phyloP scores from a whole-genome alignment of 1,284 basidiomycete genomes.

The Fomitiporia mediterranea region DNA sequence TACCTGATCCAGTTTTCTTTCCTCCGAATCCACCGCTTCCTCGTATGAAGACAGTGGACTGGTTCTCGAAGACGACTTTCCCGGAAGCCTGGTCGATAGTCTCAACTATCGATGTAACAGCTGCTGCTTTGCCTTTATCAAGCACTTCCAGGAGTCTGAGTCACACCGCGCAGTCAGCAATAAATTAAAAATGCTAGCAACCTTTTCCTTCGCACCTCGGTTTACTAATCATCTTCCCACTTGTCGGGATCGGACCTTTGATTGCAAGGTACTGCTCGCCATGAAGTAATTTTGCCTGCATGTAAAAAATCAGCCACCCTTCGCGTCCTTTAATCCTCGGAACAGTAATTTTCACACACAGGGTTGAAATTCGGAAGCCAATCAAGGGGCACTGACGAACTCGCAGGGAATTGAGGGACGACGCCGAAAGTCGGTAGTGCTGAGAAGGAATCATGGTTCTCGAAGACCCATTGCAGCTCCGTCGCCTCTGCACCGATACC shows the following conservation, averaged over 20 bases:
- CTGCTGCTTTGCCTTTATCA: conserved; percentile 90
- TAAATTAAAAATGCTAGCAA: not conserved
- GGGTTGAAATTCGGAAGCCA: conserved; percentile 96
- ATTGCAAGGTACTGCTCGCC: conserved; percentile 96
- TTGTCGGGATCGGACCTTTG: conserved; percentile 84
- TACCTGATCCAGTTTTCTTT: conserved; percentile 78
- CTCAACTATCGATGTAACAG: conserved; percentile 75
- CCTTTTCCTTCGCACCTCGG: conserved; percentile 46
- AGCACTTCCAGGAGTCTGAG: conserved; percentile 73
- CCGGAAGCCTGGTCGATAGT: conserved; percentile 80
- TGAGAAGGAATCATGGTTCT: conserved; percentile 83
- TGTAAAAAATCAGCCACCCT: conserved; percentile 22
- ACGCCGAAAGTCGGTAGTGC: conserved; percentile 94
- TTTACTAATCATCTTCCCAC: conserved; percentile 77
- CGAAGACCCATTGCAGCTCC: conserved; percentile 90
- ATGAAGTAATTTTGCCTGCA: conserved; percentile 89
- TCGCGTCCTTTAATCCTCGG: not conserved
- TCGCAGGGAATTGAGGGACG: conserved; percentile 85
- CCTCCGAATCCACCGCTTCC: conserved; percentile 96
- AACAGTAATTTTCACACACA: conserved; percentile 39
- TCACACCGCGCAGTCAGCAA: not conserved
- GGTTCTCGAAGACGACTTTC: conserved; percentile 86
- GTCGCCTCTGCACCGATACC: conserved; percentile 93
- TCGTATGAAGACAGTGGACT: conserved; percentile 90
- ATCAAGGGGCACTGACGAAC: conserved; percentile 61